Conservation (phyloP, 2,329 filamentous ascomycete genomes). For the Dothistroma septosporum region DNA sequence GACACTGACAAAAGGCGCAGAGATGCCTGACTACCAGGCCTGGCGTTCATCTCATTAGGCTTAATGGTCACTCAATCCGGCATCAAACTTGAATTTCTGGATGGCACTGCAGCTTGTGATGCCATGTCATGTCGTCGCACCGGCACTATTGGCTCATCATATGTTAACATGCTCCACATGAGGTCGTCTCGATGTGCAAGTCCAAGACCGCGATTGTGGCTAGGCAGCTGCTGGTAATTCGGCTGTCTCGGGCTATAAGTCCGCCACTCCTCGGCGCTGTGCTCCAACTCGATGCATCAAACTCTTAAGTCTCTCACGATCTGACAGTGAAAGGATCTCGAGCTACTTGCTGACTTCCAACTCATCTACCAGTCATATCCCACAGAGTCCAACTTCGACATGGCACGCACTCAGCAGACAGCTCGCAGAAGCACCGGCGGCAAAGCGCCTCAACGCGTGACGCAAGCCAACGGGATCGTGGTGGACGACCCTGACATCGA, state of each 20-base stretch:
- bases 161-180: not conserved
- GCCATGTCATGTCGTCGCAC: not conserved
- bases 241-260: constrained; percentile 1
- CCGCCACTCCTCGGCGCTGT: not conserved
- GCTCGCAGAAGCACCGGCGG: constrained; percentile 17
- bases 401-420: constrained; percentile 18
- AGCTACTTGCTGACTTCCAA: not conserved
- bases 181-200: not conserved
- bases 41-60: not conserved
- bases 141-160: not conserved
- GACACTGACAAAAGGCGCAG: not conserved
- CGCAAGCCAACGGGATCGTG: constrained; percentile 8
- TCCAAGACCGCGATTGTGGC: not conserved
- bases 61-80: not conserved
- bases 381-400: not conserved
- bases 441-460: constrained; percentile 2
- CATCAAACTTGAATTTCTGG: not conserved
- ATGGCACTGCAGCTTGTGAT: not conserved
- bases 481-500: constrained; percentile 24
- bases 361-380: not conserved
- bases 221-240: not conserved
- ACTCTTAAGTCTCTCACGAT: not conserved
- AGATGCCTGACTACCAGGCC: not conserved
- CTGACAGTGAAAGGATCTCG: not conserved
- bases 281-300: constrained; percentile 3